These are phyloP conservation scores for Vinca minor DNA, from an alignment of 257 asterid species.

Conservation along the genomic window DNA sequence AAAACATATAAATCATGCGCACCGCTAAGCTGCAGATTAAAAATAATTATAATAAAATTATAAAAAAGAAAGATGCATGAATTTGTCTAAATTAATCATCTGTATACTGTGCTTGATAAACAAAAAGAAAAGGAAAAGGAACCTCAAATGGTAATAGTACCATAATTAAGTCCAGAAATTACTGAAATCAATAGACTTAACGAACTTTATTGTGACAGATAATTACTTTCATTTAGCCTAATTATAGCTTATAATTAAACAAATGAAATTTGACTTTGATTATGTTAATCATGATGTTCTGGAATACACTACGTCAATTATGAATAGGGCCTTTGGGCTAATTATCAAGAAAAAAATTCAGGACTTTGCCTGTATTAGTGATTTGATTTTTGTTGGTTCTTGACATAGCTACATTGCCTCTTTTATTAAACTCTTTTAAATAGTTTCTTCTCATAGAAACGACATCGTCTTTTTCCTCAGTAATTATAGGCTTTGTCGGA, in stretches of 20 bases:
- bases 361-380: slow-evolving; percentile 1
- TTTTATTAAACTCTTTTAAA: neutral
- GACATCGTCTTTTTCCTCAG: slow-evolving; percentile 14
- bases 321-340: neutral
- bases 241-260: slow-evolving; percentile 19
- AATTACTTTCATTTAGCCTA: slow-evolving; percentile 17
- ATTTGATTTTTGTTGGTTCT: neutral
- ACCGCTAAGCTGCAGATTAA: too few relatives aligned
- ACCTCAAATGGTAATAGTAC: too few relatives aligned
- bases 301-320: neutral
- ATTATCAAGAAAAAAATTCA: neutral
- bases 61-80: too few relatives aligned
- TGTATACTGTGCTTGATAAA: too few relatives aligned
- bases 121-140: too few relatives aligned
- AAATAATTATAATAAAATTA: too few relatives aligned
- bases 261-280: slow-evolving; percentile 11
- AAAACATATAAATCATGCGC: too few relatives aligned
- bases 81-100: too few relatives aligned
- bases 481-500: slow-evolving; percentile 21
- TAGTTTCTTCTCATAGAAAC: slow-evolving; percentile 5
- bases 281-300: slow-evolving; percentile 14
- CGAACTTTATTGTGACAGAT: slow-evolving; percentile 20
- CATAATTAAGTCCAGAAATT: too few relatives aligned
- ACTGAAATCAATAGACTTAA: too few relatives aligned
- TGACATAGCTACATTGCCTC: neutral